These are phyloP conservation scores for Mercurialis annua DNA, from an alignment of 345 rosid genomes.

Conservation along the genomic window DNA sequence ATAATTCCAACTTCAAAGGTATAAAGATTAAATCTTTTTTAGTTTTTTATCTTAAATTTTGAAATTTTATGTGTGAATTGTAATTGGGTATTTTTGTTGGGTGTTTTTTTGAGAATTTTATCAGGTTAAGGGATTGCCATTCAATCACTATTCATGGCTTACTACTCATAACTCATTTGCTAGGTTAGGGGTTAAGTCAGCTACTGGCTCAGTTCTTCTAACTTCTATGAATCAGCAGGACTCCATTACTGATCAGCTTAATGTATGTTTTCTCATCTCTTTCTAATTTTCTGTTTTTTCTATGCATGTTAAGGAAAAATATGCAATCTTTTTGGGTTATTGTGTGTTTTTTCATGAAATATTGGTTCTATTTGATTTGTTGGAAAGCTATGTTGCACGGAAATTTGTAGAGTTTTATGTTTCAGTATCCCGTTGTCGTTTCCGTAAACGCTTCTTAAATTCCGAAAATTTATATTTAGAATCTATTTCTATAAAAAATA, in stretches of 20 bases:
- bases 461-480: too few species aligned
- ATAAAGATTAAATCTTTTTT: neutral
- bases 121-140: constrained; percentile 38
- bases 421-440: too few species aligned
- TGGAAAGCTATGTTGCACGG: too few species aligned
- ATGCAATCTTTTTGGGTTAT: too few species aligned
- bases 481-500: too few species aligned
- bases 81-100: neutral
- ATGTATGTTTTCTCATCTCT: constrained; percentile 14
- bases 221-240: constrained; percentile 38
- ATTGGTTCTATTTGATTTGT: too few species aligned
- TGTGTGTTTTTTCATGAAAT: too few species aligned
- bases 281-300: neutral
- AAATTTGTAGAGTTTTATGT: too few species aligned
- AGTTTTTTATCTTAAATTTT: neutral
- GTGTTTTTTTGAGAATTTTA: neutral
- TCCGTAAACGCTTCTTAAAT: too few species aligned
- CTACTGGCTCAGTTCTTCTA: constrained; percentile 17
- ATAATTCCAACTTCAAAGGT: constrained; percentile 27
- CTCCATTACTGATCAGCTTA: constrained; percentile 28
- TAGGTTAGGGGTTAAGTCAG: constrained; percentile 31
- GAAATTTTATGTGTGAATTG: neutral
- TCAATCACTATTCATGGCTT: constrained; percentile 53
- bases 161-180: constrained; percentile 62
- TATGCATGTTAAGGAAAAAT: constrained; percentile 11